A percentile compares a stretch with the other conserved stretches of the same genome.
phyloP scores from a whole-genome alignment of 768 basidiomycete species.

The Collybia mongolica region DNA sequence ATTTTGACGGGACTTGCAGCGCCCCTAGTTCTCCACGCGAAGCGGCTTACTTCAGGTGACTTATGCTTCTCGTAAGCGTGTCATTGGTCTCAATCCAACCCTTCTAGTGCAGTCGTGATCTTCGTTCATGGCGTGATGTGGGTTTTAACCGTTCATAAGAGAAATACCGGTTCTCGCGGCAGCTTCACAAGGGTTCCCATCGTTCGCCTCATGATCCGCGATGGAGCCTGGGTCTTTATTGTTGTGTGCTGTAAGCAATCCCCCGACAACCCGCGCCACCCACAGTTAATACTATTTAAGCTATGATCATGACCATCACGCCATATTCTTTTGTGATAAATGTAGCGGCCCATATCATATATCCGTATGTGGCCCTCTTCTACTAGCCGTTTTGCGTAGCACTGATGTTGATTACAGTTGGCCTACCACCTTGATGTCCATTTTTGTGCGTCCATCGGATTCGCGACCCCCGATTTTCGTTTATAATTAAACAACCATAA shows the following conservation, averaged over 20 bases:
- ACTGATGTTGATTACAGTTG: neutral
- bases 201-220: slow-evolving; percentile 8
- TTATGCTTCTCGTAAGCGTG: too few relatives aligned
- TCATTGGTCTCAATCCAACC: too few relatives aligned
- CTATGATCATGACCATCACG: neutral
- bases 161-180: too few relatives aligned
- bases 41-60: too few relatives aligned
- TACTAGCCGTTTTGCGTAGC: too few relatives aligned
- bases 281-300: neutral
- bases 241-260: slow-evolving; percentile 3
- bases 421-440: neutral
- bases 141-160: too few relatives aligned
- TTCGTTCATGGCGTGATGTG: too few relatives aligned
- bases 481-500: neutral
- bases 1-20: too few relatives aligned
- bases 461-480: neutral
- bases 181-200: neutral
- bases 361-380: neutral
- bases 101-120: too few relatives aligned
- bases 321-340: slow-evolving; percentile 1
- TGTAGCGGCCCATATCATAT: slow-evolving; percentile 2
- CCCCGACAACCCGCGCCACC: neutral
- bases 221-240: slow-evolving; percentile 9
- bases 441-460: neutral
- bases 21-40: too few relatives aligned